These are phyloP conservation scores for Termitomyces sp. DNA, from an alignment of 768 basidiomycete genomes.

Conservation along the genomic window DNA sequence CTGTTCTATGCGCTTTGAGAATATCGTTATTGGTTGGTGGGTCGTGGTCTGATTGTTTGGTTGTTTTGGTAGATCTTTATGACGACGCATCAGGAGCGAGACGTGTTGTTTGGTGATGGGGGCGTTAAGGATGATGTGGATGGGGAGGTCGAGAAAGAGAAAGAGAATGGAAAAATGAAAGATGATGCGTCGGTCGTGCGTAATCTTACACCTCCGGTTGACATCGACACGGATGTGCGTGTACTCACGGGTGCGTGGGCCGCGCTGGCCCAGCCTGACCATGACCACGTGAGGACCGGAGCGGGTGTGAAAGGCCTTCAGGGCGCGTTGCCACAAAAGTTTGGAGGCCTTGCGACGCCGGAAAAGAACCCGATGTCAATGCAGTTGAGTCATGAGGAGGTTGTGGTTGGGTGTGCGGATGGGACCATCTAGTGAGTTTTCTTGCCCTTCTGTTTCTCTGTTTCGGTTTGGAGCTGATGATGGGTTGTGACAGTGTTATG, in stretches of 20 bases:
- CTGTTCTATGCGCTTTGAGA: neutral
- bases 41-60: neutral
- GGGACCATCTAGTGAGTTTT: slow-evolving; percentile 84
- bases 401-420: slow-evolving; percentile 88
- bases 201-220: slow-evolving; percentile 32
- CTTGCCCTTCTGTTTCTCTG: slow-evolving; percentile 2
- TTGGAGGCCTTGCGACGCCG: slow-evolving; percentile 74
- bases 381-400: slow-evolving; percentile 87
- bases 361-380: slow-evolving; percentile 96
- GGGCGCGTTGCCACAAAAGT: slow-evolving; percentile 61
- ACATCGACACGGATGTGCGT: slow-evolving; percentile 62
- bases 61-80: slow-evolving; percentile 57
- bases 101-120: slow-evolving; percentile 14
- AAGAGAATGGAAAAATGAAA: slow-evolving; percentile 7
- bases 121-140: slow-evolving; percentile 19
- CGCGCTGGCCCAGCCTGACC: slow-evolving; percentile 31
- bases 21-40: neutral
- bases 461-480: neutral
- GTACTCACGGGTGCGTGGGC: slow-evolving; percentile 73
- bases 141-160: slow-evolving; percentile 13
- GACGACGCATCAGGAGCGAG: slow-evolving; percentile 72
- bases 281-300: slow-evolving; percentile 19
- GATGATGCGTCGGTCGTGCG: slow-evolving; percentile 11
- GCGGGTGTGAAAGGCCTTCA: slow-evolving; percentile 50
- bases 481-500: slow-evolving; percentile 22